Evolutionary conservation across 345 rosid species (phyloP).

Genomic region (Iberis pinnata): DNA sequence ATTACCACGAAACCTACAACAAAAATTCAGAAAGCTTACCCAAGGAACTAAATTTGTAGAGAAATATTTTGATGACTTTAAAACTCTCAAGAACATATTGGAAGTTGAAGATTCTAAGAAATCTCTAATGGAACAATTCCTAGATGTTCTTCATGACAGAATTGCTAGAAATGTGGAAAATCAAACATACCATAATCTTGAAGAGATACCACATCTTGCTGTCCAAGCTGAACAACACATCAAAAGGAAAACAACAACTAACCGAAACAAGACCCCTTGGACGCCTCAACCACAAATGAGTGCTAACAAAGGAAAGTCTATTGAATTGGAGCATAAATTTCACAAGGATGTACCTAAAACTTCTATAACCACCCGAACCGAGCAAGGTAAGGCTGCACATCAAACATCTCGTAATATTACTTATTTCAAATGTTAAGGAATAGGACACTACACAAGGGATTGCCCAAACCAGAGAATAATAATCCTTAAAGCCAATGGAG

Average conservation of each 20-base stretch:
- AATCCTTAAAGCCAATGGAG: not conserved
- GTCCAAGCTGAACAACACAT: not conserved
- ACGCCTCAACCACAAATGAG: too few species aligned
- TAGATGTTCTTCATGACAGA: not conserved
- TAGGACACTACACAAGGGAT: not conserved
- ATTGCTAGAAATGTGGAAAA: not conserved
- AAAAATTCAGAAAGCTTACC: not conserved
- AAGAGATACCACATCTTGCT: not conserved
- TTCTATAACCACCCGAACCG: not conserved
- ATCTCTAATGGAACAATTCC: not conserved
- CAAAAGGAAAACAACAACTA: too few species aligned
- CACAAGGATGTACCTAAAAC: not conserved
- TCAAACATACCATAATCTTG: not conserved
- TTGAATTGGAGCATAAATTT: fast-evolving
- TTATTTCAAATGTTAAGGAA: not conserved
- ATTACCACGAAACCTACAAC: not conserved
- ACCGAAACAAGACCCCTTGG: too few species aligned
- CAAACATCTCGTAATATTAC: not conserved
- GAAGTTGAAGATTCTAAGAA: not conserved
- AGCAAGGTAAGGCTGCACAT: too few species aligned
- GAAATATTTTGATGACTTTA: too few species aligned
- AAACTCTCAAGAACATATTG: too few species aligned
- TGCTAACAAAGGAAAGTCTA: not conserved
- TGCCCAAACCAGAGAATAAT: not conserved
- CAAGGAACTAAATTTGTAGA: too few species aligned